Evolutionary conservation across 345 rosid genomes (phyloP), one percentile per base, ranked within the genome.

Genomic region (Microcos paniculata): DNA sequence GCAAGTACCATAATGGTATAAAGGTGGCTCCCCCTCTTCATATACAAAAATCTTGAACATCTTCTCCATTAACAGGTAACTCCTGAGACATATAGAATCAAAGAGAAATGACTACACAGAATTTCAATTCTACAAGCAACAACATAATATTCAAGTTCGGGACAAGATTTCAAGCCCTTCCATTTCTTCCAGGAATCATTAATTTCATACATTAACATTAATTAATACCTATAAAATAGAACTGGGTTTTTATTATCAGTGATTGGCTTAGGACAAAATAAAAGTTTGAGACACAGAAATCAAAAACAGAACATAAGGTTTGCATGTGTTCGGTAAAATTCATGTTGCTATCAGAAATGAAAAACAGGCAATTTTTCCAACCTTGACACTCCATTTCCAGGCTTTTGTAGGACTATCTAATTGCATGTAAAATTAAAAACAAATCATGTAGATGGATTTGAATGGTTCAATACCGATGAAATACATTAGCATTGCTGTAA

Each of bases 1-100:
- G 80, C 95, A 87, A 7, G 80, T 80, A n/a, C 94, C 94, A 35
- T 78, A 31, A 55, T 89, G 97, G 77, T 85, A 89, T 12, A 92
- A 40, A 0, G 96, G 96, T 18, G 90, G 88, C 70, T 88, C 91
- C 76, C 94, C 94, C 67, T 92, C 92, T 84, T 87, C 85, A 8
- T 89, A 87, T 0, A 88, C 90, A 64, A 69, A 90, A 28, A 88
- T 82, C 82, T 85, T 89, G 80, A 90, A 88, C 73, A 84, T 59
- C 23, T 82, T 86, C 74, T 91, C 91, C 93, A 91, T 88, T 21
- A 86, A 75, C 76, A 82, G 53, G 75, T 86, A 91, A 73, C 93
- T 89, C 86, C 93, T 89, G 73, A 8, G 19, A 45, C 38, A 28
- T 42, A 13, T 7, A 4, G 19, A 33, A 40, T 3, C 40, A 65